Percentiles rank a stretch among this genome's conserved stretches.
Conservation (phyloP, 177 flowering plant genomes). For the Tripterygium wilfordii region DNA sequence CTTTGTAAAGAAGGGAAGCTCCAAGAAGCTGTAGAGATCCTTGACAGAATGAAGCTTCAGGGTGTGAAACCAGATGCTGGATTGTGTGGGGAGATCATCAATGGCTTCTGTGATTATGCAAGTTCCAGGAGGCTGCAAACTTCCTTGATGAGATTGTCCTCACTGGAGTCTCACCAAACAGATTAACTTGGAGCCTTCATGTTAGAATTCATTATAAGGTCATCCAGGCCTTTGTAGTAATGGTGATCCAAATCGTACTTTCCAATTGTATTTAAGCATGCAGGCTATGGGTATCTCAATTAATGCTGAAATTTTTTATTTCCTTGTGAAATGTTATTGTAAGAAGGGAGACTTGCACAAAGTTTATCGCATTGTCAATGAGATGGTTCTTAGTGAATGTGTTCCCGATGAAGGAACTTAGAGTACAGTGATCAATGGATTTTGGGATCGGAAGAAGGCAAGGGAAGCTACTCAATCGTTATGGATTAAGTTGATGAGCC, state of each 20-base stretch:
- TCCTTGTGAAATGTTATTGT: conserved; percentile 42
- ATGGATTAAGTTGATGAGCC: conserved; percentile 17
- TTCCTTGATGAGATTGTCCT: conserved; percentile 88
- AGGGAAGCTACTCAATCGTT: conserved; percentile 50
- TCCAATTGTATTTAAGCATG: conserved; percentile 58
- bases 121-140: conserved; percentile 73
- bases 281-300: conserved; percentile 52
- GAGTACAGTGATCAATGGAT: conserved; percentile 43
- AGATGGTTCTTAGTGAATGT: conserved; percentile 71
- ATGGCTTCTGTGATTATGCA: conserved; percentile 47
- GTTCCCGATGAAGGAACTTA: conserved; percentile 54
- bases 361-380: conserved; percentile 53
- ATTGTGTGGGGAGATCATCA: conserved; percentile 57
- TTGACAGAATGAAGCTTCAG: conserved; percentile 88
- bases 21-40: conserved; percentile 49
- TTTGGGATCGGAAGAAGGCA: conserved; percentile 49
- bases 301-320: conserved; percentile 36
- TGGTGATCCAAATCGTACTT: conserved; percentile 40
- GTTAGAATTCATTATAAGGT: conserved; percentile 56
- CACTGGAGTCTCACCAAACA: conserved; percentile 46
- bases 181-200: conserved; percentile 67
- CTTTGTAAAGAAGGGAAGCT: conserved; percentile 64
- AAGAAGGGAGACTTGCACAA: conserved; percentile 57
- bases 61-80: conserved; percentile 85
- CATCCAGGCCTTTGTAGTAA: conserved; percentile 52